Conservation (phyloP, 768 basidiomycete genomes). For the Mycena metata region DNA sequence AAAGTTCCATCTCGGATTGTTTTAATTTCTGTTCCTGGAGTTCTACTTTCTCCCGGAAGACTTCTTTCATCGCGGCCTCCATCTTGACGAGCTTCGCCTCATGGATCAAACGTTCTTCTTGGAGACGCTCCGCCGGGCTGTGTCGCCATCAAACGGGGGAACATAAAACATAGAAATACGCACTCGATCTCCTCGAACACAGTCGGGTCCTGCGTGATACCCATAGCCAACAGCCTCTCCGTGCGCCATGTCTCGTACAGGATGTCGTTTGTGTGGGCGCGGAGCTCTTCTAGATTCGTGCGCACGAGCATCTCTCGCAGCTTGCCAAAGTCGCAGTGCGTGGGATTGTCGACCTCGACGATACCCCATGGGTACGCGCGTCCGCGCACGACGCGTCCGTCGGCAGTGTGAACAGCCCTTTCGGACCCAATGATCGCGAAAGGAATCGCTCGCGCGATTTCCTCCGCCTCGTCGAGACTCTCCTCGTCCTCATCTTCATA, state of each 20-base stretch:
- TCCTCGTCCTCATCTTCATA: constrained; percentile 99
- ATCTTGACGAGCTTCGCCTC: constrained; percentile 98
- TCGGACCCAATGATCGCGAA: constrained; percentile 98
- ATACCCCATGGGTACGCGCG: constrained; percentile 99
- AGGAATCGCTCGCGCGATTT: constrained; percentile 97
- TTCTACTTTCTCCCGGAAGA: constrained; percentile 99
- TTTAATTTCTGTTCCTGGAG: constrained; percentile 99
- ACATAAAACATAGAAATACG: constrained; percentile 47
- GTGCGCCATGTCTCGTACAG: constrained; percentile 99
- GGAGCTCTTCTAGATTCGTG: constrained; percentile 99
- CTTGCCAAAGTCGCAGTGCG: constrained; percentile 99
- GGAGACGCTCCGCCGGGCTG: constrained; percentile 95
- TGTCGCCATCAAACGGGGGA: constrained; percentile 32
- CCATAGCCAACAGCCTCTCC: constrained; percentile 96
- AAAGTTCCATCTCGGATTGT: constrained; percentile 98
- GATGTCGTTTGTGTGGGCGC: constrained; percentile 95
- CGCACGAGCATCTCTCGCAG: constrained; percentile 99
- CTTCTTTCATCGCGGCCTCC: constrained; percentile 99
- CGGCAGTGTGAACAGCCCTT: constrained; percentile 79
- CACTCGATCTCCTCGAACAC: constrained; percentile 99
- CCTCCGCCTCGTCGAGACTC: constrained; percentile 95
- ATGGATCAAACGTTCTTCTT: constrained; percentile 95
- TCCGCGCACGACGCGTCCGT: constrained; percentile 93
- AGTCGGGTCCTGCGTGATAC: constrained; percentile 94
- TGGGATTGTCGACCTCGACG: constrained; percentile 99